phyloP scores from a whole-genome alignment of 2,329 filamentous ascomycete genomes.

The Colletotrichum cereale region DNA sequence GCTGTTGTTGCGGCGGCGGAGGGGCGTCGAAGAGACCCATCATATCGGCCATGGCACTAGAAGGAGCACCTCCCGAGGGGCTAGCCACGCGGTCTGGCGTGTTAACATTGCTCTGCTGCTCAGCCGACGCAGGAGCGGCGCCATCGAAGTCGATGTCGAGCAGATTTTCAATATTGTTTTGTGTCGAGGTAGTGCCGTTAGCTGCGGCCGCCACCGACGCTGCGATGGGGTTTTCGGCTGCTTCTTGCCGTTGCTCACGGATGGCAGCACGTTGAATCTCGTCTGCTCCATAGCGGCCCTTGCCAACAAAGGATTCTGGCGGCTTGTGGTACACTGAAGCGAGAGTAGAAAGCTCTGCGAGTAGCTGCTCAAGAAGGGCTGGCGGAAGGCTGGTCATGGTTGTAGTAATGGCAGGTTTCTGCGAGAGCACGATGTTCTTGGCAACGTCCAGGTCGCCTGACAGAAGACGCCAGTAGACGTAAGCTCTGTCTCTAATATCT shows the following conservation, averaged over 20 bases:
- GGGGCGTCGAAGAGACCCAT: conserved; percentile 79
- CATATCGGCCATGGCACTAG: conserved; percentile 71
- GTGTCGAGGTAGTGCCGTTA: conserved; percentile 63
- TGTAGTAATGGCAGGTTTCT: conserved; percentile 93
- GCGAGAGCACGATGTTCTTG: conserved; percentile 90
- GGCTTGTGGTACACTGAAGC: conserved; percentile 99
- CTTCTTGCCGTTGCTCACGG: conserved; percentile 93
- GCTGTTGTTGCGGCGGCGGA: conserved; percentile 62
- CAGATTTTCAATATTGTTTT: conserved; percentile 92
- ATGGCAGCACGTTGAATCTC: conserved; percentile 96
- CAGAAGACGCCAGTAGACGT: conserved; percentile 97
- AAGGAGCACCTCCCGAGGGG: conserved; percentile 61
- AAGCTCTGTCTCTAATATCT: conserved; percentile 95
- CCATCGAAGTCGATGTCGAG: conserved; percentile 98
- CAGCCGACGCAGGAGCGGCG: conserved; percentile 87
- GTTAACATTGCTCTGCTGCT: conserved; percentile 65
- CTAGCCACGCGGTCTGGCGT: conserved; percentile 79
- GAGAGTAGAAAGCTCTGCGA: conserved; percentile 91
- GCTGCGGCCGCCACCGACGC: conserved; percentile 80
- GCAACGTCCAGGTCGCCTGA: conserved; percentile 92
- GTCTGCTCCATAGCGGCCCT: conserved; percentile 93
- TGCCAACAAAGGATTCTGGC: conserved; percentile 96
- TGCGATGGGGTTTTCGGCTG: conserved; percentile 92
- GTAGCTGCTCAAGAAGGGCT: conserved; percentile 87
- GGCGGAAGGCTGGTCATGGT: conserved; percentile 92